A percentile compares a stretch with the other conserved stretches of the same genome.
Evolutionary conservation across 192 early-diverging fungal species (phyloP).

Genomic region (Cetraspora pellucida): DNA sequence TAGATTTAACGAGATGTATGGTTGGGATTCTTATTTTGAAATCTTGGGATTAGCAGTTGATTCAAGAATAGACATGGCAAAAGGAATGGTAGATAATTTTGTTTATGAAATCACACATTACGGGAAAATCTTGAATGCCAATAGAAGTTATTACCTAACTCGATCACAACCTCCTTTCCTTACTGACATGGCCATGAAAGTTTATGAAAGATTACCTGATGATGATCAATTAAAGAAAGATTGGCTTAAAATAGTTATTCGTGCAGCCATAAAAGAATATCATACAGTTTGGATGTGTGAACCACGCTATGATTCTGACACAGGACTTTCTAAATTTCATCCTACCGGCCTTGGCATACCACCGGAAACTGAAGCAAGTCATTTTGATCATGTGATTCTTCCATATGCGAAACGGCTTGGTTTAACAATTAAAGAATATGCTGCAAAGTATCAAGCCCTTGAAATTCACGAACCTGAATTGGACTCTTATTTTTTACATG

Average conservation of each 20-base stretch:
- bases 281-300: slow-evolving; percentile 85
- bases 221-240: slow-evolving; percentile 57
- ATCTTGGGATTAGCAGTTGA: slow-evolving; percentile 85
- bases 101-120: slow-evolving; percentile 97
- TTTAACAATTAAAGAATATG: slow-evolving; percentile 72
- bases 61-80: slow-evolving; percentile 80
- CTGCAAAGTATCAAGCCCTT: slow-evolving; percentile 68
- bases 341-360: slow-evolving; percentile 94
- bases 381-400: slow-evolving; percentile 85
- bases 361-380: slow-evolving; percentile 94
- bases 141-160: slow-evolving; percentile 94
- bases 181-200: slow-evolving; percentile 91
- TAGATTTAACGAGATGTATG: slow-evolving; percentile 99
- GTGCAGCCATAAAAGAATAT: slow-evolving; percentile 90
- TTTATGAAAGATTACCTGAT: slow-evolving; percentile 63
- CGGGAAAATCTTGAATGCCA: slow-evolving; percentile 98
- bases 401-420: slow-evolving; percentile 74
- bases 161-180: slow-evolving; percentile 98
- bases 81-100: slow-evolving; percentile 98
- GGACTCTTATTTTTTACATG: slow-evolving; percentile 96
- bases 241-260: slow-evolving; percentile 72
- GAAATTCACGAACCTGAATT: slow-evolving; percentile 77
- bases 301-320: slow-evolving; percentile 74
- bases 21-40: slow-evolving; percentile 98
- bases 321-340: slow-evolving; percentile 82